phyloP scores from a whole-genome alignment of 2,329 filamentous ascomycete genomes.

The Aureobasidium lini region DNA sequence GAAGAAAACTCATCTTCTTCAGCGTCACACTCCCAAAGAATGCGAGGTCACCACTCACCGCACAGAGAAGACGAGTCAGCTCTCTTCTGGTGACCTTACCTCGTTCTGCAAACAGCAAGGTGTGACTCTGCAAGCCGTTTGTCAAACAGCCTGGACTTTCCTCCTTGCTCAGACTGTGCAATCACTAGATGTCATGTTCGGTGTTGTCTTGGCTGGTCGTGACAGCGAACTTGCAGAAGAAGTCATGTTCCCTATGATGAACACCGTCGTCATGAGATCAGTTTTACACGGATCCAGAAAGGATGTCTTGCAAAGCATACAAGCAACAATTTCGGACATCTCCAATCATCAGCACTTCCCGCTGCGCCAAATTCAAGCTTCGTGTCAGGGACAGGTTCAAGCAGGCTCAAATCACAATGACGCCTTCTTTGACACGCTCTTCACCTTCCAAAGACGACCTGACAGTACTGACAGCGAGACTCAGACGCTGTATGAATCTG shows the following conservation, averaged over 20 bases:
- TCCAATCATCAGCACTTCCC: constrained; percentile 71
- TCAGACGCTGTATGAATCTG: constrained; percentile 50
- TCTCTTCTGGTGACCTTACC: constrained; percentile 38
- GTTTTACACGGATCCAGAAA: constrained; percentile 61
- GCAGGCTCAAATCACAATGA: neutral
- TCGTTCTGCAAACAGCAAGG: constrained; percentile 58
- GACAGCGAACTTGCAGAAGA: constrained; percentile 61
- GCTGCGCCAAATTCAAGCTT: constrained; percentile 56
- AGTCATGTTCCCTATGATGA: constrained; percentile 84
- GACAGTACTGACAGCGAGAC: constrained; percentile 23
- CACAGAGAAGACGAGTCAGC: constrained; percentile 38
- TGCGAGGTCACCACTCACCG: constrained; percentile 31
- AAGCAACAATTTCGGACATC: constrained; percentile 59
- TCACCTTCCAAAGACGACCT: constrained; percentile 56
- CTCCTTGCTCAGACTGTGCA: constrained; percentile 56
- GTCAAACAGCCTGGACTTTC: constrained; percentile 69
- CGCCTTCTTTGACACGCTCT: constrained; percentile 54
- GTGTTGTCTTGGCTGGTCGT: constrained; percentile 76
- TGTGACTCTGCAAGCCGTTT: constrained; percentile 68
- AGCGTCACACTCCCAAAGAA: neutral
- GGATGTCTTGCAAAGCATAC: constrained; percentile 64
- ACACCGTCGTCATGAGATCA: constrained; percentile 69
- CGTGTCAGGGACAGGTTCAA: constrained; percentile 42
- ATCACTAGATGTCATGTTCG: constrained; percentile 71
- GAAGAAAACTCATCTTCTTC: constrained; percentile 34